Conservation (phyloP, 2,329 filamentous ascomycete genomes). For the Alternaria angustiovoidea region DNA sequence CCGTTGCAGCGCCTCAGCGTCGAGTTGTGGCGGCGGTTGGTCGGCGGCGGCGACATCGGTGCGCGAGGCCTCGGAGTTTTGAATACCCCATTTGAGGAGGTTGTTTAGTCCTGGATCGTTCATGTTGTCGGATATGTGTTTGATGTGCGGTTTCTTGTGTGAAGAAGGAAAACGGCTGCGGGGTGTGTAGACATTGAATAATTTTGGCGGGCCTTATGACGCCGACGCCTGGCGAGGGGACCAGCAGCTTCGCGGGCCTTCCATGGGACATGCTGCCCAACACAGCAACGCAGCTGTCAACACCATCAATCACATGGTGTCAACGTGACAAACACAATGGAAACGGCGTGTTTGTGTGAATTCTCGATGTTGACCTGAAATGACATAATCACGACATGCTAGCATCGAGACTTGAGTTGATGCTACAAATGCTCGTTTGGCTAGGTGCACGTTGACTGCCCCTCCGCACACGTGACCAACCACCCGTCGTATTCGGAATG, state of each 20-base stretch:
- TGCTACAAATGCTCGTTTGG: slow-evolving; percentile 4
- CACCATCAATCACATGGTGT: slow-evolving; percentile 5
- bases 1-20: slow-evolving; percentile 18
- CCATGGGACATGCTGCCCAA: slow-evolving; percentile 26
- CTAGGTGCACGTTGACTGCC: slow-evolving; percentile 27
- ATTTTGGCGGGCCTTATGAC: slow-evolving; percentile 35
- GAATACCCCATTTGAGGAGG: slow-evolving; percentile 80
- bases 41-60: slow-evolving; percentile 55
- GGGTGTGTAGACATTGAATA: slow-evolving; percentile 24
- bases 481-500: slow-evolving; percentile 5
- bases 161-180: slow-evolving; percentile 7
- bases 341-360: neutral
- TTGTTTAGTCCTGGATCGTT: slow-evolving; percentile 74
- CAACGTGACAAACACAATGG: neutral
- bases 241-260: slow-evolving; percentile 35
- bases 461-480: slow-evolving; percentile 44
- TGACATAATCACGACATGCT: neutral
- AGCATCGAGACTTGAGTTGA: neutral
- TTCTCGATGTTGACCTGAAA: neutral
- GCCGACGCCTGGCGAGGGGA: slow-evolving; percentile 28
- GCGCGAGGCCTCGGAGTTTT: slow-evolving; percentile 63
- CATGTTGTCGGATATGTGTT: slow-evolving; percentile 38
- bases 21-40: slow-evolving; percentile 22
- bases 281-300: slow-evolving; percentile 18
- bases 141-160: slow-evolving; percentile 12